phyloP scores from a whole-genome alignment of 306 rosid species.

The Malus domestica region ASM211411v1 NC_041790.1:8617001-8617500 shows the following conservation, averaged over 20 bases:
- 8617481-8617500: background rate
- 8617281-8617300: slow-evolving; percentile 59
- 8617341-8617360: slow-evolving; percentile 30
- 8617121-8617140: background rate
- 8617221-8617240: slow-evolving; percentile 50
- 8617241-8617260: slow-evolving; percentile 43
- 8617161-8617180: slow-evolving; percentile 8
- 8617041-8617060: background rate
- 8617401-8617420: slow-evolving; percentile 21
- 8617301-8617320: slow-evolving; percentile 41
- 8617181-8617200: slow-evolving; percentile 21
- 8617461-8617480: background rate
- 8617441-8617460: background rate
- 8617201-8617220: background rate
- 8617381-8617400: slow-evolving; percentile 78
- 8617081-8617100: background rate
- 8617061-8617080: background rate
- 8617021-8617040: background rate
- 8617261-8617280: slow-evolving; percentile 59
- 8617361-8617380: slow-evolving; percentile 64
- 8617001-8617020: background rate
- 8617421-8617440: background rate
- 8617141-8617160: background rate
- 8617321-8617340: slow-evolving; percentile 38
- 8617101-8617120: background rate